A percentile compares a stretch with the other conserved stretches of the same genome.
phyloP scores from a whole-genome alignment of 345 rosid genomes.

The Gossypium arboreum region DNA sequence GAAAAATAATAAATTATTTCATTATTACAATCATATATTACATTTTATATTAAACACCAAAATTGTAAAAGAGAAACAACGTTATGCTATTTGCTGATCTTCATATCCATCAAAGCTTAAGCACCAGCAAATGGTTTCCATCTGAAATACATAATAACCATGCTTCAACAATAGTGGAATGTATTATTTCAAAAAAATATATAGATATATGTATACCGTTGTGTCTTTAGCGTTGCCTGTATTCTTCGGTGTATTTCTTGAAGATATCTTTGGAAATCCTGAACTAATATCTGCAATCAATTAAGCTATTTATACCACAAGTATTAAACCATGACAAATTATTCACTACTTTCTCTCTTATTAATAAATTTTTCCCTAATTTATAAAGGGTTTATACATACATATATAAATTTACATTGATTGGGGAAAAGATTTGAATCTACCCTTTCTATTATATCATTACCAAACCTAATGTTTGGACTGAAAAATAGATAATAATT shows the following conservation, averaged over 20 bases:
- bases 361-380: no score
- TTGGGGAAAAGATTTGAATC: neutral
- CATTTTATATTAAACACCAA: neutral
- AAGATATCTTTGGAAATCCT: no score
- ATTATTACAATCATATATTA: neutral
- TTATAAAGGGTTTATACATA: no score
- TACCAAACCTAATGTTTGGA: neutral
- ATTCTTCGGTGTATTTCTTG: neutral
- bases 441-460: neutral
- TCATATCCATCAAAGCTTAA: no score
- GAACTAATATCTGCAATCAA: neutral
- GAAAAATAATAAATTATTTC: neutral
- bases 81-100: no score
- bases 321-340: no score
- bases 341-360: no score
- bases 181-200: neutral
- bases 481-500: neutral
- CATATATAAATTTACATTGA: neutral
- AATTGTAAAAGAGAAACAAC: neutral
- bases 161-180: neutral
- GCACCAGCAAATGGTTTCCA: no score
- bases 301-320: neutral
- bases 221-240: neutral
- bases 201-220: neutral
- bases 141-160: no score